phyloP scores from a whole-genome alignment of 345 rosid species.

The Durio zibethinus region DNA sequence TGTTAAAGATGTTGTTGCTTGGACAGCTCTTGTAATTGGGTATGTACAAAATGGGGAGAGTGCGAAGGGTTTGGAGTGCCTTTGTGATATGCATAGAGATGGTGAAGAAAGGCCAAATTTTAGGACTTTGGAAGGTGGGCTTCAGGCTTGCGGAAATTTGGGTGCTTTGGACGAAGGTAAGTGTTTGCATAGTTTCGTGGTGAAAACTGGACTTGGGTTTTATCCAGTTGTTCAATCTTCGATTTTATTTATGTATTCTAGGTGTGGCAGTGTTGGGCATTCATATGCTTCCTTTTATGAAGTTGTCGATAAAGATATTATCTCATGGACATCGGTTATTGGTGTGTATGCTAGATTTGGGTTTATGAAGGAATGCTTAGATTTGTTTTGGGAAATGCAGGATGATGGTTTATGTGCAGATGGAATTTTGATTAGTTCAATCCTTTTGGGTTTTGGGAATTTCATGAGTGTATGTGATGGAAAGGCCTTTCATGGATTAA shows the following conservation, averaged over 20 bases:
- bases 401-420: constrained; percentile 39
- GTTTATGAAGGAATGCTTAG: constrained; percentile 37
- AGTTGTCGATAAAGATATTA: constrained; percentile 46
- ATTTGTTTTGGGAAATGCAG: constrained; percentile 58
- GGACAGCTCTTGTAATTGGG: constrained; percentile 66
- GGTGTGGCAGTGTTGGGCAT: constrained; percentile 42
- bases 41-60: constrained; percentile 59
- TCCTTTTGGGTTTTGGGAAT: constrained; percentile 51
- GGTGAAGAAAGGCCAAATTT: constrained; percentile 44
- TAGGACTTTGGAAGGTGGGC: constrained; percentile 58
- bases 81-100: constrained; percentile 44
- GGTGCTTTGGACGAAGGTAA: constrained; percentile 42
- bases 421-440: constrained; percentile 55
- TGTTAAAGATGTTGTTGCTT: constrained; percentile 58
- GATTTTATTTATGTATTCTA: constrained; percentile 50
- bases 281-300: constrained; percentile 47
- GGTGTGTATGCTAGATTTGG: constrained; percentile 40
- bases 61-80: constrained; percentile 48
- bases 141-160: constrained; percentile 61
- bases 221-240: constrained; percentile 41
- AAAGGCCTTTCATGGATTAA: constrained; percentile 56
- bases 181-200: constrained; percentile 54
- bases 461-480: constrained; percentile 35
- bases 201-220: constrained; percentile 49
- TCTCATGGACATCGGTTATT: constrained; percentile 56